Conservation (phyloP, 2,329 filamentous ascomycete species). For the Stagonosporopsis chrysanthemi region DNA sequence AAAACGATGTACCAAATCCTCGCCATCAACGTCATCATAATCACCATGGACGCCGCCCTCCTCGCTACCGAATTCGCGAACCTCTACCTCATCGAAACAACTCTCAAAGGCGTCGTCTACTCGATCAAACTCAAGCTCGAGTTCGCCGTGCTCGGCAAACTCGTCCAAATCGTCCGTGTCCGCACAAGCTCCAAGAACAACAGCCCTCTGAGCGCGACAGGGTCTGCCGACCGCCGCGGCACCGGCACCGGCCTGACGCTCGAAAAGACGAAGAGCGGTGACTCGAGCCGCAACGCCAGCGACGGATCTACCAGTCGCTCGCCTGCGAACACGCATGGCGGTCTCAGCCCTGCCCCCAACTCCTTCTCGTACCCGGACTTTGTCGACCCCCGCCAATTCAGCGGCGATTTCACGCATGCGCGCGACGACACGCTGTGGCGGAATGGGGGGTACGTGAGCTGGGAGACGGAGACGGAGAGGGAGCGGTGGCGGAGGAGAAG, state of each 20-base stretch:
- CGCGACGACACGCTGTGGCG: constrained; percentile 5
- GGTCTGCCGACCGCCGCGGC: constrained; percentile 9
- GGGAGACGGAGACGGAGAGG: constrained; percentile 27
- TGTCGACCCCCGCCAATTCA: constrained; percentile 34
- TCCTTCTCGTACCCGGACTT: constrained; percentile 37
- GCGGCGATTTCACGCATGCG: constrained; percentile 36
- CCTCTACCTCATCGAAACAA: constrained; percentile 45
- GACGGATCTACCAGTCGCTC: constrained; percentile 6
- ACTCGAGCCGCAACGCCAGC: constrained; percentile 6
- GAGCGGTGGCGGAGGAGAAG: constrained; percentile 31
- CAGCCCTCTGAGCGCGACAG: constrained; percentile 15
- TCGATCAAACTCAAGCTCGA: constrained; percentile 63
- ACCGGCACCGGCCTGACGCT: constrained; percentile 26
- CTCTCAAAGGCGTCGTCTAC: constrained; percentile 54
- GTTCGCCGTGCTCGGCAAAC: constrained; percentile 60
- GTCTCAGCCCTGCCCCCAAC: constrained; percentile 3
- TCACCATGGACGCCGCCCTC: constrained; percentile 41
- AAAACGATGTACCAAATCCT: constrained; percentile 48
- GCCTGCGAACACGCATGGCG: constrained; percentile 13
- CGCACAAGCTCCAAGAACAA: constrained; percentile 31
- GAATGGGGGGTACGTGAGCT: constrained; percentile 12
- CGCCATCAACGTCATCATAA: constrained; percentile 46
- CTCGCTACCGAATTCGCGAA: constrained; percentile 44
- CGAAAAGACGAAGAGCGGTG: constrained; percentile 27
- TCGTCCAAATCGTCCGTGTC: constrained; percentile 48